Base-by-base conservation (phyloP, 2,329 filamentous ascomycete species). In the Cordyceps farinosa region DNA sequence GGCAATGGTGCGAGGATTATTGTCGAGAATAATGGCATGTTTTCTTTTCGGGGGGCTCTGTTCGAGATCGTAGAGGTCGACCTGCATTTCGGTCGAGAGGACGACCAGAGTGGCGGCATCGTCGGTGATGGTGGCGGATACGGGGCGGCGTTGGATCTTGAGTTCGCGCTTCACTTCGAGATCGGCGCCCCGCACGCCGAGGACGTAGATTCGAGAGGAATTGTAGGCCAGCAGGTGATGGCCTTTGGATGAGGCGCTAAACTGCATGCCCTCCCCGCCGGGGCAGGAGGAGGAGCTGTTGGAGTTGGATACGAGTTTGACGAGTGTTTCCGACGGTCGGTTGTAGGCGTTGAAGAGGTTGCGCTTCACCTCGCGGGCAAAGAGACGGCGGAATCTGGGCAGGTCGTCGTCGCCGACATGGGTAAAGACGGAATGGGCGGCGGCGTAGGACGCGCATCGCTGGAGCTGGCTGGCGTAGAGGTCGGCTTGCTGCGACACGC, bases 201-300 rank as follows among this genome's bases (percentile, higher is more conserved):
- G 79, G 40, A 96, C 84, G 69, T 93, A 90, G 67, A 96, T 90
- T 63, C 92, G 84, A 13, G 91, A 93, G 44, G 92, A 96, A 74
- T 91, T 96, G 74, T 92, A 90, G 58, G 90, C 91, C 47, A 96
- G 82, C 36, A 96, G 77, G 68, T 88, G 85, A 67, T 89, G 87
- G 2, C 91, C 91, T 61, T 84, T 86, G 6, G 90, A 87, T 2
- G 92, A 96, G 64, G 91, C 86, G 66, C 85, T 87, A 74, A 96
- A 96, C 61, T 91, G 90, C 78, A 96, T 91, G 52, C 91, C 91
- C 74, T 96, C 92, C 38, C 91, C 90, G 40, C 90, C 89, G 1
- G 91, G 92, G 66, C 89, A 89, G 29, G 91, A 91, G 1, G 90
- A 92, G 1, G 91, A 93, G 72, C 90, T 94, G 68, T 91, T 91